Evolutionary conservation across 2,329 filamentous ascomycete species (phyloP).

Genomic region (Aureobasidium sp.): DNA sequence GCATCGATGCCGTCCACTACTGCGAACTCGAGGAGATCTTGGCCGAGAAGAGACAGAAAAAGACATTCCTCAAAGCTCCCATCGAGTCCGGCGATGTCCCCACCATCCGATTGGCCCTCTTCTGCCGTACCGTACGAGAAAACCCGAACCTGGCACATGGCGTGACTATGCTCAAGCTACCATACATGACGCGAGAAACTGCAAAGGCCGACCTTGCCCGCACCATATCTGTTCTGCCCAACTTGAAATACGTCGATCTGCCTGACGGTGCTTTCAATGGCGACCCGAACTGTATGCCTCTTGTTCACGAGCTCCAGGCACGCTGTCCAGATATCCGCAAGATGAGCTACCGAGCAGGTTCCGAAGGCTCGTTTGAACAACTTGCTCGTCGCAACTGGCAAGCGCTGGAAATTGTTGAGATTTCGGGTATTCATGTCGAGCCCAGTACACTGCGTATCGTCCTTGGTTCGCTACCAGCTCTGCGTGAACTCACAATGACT

Average conservation of each 20-base stretch:
- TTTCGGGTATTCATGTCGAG: conserved; percentile 62
- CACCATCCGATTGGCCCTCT: conserved; percentile 64
- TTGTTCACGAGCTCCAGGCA: conserved; percentile 78
- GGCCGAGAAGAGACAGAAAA: conserved; percentile 69
- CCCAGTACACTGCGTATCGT: conserved; percentile 63
- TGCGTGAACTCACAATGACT: conserved; percentile 69
- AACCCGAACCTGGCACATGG: conserved; percentile 62
- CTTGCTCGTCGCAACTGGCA: conserved; percentile 63
- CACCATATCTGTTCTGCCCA: conserved; percentile 75
- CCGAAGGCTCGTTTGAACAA: conserved; percentile 68
- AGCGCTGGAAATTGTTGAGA: conserved; percentile 65
- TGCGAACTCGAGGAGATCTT: conserved; percentile 80
- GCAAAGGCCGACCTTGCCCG: conserved; percentile 77
- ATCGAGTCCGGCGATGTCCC: conserved; percentile 75
- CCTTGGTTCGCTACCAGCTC: conserved; percentile 56
- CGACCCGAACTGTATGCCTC: conserved; percentile 64
- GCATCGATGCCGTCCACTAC: conserved; percentile 91
- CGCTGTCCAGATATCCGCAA: conserved; percentile 78
- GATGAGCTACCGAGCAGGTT: conserved; percentile 76
- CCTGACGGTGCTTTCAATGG: conserved; percentile 82
- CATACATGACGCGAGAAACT: conserved; percentile 90
- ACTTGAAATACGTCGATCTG: conserved; percentile 82
- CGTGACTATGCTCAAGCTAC: conserved; percentile 76
- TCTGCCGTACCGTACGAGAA: conserved; percentile 76
- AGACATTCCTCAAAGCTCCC: conserved; percentile 47